Conservation (phyloP, 805 yeast species). For the Zygosaccharomyces rouxii region DNA sequence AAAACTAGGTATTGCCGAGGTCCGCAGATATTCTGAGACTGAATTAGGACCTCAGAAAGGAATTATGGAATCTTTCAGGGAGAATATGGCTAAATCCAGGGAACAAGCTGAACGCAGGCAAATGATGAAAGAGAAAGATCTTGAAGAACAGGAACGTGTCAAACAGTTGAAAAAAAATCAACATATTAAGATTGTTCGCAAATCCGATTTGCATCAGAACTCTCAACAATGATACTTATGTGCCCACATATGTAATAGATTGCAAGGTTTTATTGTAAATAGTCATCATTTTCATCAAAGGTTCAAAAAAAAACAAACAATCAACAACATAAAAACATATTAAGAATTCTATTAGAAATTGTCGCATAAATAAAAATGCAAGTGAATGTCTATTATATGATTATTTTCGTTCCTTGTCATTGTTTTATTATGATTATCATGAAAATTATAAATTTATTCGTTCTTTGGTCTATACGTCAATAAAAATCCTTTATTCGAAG, state of each 20-base stretch:
- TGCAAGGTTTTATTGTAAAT: background rate
- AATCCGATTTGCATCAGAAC: conserved; percentile 22
- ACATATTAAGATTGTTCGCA: conserved; percentile 30
- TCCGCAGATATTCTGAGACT: conserved; percentile 48
- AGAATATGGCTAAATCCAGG: conserved; percentile 39
- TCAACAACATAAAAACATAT: no score
- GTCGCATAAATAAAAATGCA: no score
- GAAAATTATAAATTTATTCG: no score
- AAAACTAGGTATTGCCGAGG: conserved; percentile 53
- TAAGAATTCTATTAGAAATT: background rate
- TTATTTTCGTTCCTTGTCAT: background rate
- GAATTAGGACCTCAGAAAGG: conserved; percentile 36
- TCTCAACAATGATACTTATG: background rate
- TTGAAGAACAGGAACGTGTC: conserved; percentile 30
- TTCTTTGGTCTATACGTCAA: background rate
- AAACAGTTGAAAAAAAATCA: conserved; percentile 32
- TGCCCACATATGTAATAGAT: background rate
- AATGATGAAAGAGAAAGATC: conserved; percentile 35
- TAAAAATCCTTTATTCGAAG: conserved; percentile 18
- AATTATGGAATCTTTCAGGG: conserved; percentile 37
- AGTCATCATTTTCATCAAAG: background rate
- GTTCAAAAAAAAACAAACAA: background rate
- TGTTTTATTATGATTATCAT: background rate
- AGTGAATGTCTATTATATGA: background rate
- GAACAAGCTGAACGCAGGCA: conserved; percentile 39